Conservation (phyloP, 2,329 filamentous ascomycete genomes). For the Fusarium xylarioides region DNA sequence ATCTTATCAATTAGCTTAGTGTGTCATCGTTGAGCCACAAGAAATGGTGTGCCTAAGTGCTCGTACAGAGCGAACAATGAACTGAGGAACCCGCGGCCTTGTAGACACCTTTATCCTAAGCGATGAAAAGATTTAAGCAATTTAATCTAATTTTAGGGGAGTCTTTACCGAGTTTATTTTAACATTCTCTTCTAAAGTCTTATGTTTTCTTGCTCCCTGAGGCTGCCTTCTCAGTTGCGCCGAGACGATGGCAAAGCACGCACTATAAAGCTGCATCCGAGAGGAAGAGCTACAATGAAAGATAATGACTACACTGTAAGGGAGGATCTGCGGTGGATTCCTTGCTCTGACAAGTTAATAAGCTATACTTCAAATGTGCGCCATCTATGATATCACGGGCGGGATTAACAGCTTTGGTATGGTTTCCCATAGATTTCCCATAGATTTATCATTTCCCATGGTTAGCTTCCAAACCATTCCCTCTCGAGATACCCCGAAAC, state of each 20-base stretch:
- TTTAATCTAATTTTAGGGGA: too few relatives aligned
- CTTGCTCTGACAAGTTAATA: too few relatives aligned
- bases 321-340: neutral
- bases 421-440: too few relatives aligned
- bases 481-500: constrained; percentile 18
- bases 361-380: neutral
- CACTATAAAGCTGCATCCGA: too few relatives aligned
- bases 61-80: neutral
- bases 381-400: neutral
- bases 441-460: too few relatives aligned
- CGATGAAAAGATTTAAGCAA: too few relatives aligned
- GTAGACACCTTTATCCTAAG: too few relatives aligned
- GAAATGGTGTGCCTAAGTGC: neutral
- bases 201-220: too few relatives aligned
- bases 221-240: too few relatives aligned
- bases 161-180: too few relatives aligned
- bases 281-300: neutral
- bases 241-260: too few relatives aligned
- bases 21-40: neutral
- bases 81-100: neutral
- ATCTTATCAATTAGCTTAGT: neutral
- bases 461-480: neutral
- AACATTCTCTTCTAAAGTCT: too few relatives aligned
- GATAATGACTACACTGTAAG: neutral
- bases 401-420: neutral